A percentile compares a stretch with the other conserved stretches of the same genome.
phyloP scores from a whole-genome alignment of 176 grass and related monocot genomes.

The Alloteropsis semialata region DNA sequence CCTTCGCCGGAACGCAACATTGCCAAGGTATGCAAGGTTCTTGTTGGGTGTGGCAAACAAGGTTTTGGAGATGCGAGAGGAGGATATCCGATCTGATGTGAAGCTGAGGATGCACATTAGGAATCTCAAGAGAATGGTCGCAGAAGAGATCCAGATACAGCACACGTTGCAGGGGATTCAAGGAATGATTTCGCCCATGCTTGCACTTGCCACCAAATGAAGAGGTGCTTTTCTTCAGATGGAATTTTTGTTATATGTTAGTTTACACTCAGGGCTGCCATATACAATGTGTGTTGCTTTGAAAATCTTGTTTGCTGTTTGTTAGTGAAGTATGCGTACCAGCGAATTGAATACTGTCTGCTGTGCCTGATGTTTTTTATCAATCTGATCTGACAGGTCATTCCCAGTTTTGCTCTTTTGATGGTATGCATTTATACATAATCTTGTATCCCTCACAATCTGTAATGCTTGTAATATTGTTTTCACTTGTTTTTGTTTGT shows the following conservation, averaged over 20 bases:
- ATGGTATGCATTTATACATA: background rate
- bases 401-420: background rate
- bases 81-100: slow-evolving; percentile 49
- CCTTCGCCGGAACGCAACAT: slow-evolving; percentile 55
- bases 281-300: slow-evolving; percentile 8
- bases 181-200: slow-evolving; percentile 89
- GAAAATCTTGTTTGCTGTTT: background rate
- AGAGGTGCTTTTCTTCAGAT: slow-evolving; percentile 11
- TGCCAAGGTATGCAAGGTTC: slow-evolving; percentile 68
- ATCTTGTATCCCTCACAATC: background rate
- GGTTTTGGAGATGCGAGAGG: slow-evolving; percentile 68
- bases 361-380: background rate
- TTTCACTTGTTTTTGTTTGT: background rate
- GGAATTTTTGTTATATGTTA: background rate
- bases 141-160: slow-evolving; percentile 82
- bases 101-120: slow-evolving; percentile 54
- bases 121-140: slow-evolving; percentile 62
- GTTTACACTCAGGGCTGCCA: background rate
- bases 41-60: slow-evolving; percentile 71
- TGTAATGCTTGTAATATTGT: background rate
- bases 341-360: background rate
- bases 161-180: slow-evolving; percentile 80
- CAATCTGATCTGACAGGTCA: background rate
- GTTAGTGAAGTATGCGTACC: slow-evolving; percentile 10
- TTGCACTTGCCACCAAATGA: slow-evolving; percentile 69